Conservation (phyloP, 306 rosid genomes). For the Calophaca sinica region DNA sequence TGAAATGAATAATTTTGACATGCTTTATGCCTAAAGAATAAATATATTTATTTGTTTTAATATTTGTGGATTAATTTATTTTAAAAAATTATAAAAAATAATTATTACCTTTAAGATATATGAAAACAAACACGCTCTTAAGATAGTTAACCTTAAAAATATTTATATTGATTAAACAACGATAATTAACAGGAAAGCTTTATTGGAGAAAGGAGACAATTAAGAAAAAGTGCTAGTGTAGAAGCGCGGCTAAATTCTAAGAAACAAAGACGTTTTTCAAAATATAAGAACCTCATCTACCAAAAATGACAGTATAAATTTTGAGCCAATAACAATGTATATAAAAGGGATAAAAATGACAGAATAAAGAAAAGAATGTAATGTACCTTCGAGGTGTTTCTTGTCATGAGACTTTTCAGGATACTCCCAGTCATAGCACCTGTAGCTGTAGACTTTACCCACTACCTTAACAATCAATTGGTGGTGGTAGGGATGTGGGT, state of each 20-base stretch:
- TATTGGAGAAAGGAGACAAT: background rate
- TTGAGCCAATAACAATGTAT: background rate
- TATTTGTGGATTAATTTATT: too few species aligned
- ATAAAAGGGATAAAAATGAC: background rate
- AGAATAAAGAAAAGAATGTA: background rate
- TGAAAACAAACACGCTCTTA: too few species aligned
- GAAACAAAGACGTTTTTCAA: background rate
- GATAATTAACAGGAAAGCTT: too few species aligned
- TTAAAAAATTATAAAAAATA: too few species aligned
- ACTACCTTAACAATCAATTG: constrained; percentile 76
- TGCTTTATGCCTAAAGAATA: too few species aligned
- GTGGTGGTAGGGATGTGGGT: constrained; percentile 62
- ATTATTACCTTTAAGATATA: too few species aligned
- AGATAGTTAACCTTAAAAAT: too few species aligned
- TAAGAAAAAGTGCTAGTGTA: background rate
- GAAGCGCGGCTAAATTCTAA: background rate
- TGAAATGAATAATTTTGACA: too few species aligned
- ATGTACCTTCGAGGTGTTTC: constrained; percentile 85
- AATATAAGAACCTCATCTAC: background rate
- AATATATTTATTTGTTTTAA: too few species aligned
- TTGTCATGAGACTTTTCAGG: constrained; percentile 83
- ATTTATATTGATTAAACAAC: too few species aligned
- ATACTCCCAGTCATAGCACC: constrained; percentile 80
- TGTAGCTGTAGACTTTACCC: constrained; percentile 85
- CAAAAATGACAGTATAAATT: background rate